Percentiles rank a stretch among this genome's conserved stretches.
Conservation (phyloP, 1,284 basidiomycete species). For the Inonotus hispidus region DNA sequence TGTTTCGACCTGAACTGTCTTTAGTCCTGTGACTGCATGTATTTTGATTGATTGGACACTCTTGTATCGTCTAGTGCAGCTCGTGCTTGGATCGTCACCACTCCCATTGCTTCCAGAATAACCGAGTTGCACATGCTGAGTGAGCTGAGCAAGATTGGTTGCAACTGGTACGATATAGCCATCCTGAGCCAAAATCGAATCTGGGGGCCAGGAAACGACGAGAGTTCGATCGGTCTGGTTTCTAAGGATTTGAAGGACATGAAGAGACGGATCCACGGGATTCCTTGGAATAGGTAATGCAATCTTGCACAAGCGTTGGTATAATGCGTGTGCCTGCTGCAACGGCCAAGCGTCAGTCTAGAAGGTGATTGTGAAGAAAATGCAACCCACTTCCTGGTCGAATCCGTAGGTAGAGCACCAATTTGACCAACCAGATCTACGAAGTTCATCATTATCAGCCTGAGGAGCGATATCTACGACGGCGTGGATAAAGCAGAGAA, state of each 20-base stretch:
- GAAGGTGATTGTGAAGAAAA: background rate
- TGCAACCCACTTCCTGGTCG: conserved; percentile 29
- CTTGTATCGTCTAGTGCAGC: conserved; percentile 89
- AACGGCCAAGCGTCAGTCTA: conserved; percentile 24
- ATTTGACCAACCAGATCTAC: conserved; percentile 85
- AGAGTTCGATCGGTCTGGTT: conserved; percentile 50
- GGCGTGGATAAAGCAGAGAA: conserved; percentile 94
- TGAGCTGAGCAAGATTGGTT: conserved; percentile 75
- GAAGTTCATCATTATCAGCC: conserved; percentile 73
- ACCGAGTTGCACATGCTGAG: conserved; percentile 72
- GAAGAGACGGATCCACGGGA: conserved; percentile 33
- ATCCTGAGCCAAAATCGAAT: conserved; percentile 25
- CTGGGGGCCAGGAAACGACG: conserved; percentile 86
- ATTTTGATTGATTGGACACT: conserved; percentile 65
- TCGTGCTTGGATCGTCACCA: conserved; percentile 76
- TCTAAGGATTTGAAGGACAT: conserved; percentile 80
- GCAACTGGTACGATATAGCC: conserved; percentile 26
- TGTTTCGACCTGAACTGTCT: conserved; percentile 65
- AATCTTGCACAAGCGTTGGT: conserved; percentile 48
- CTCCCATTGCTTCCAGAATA: conserved; percentile 34
- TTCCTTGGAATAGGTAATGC: conserved; percentile 41
- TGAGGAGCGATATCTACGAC: conserved; percentile 68
- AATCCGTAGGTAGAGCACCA: conserved; percentile 80
- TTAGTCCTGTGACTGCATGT: conserved; percentile 49
- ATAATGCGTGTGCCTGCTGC: conserved; percentile 55